Conservation (phyloP, 306 rosid species). For the Amphicarpaea edgeworthii region DNA sequence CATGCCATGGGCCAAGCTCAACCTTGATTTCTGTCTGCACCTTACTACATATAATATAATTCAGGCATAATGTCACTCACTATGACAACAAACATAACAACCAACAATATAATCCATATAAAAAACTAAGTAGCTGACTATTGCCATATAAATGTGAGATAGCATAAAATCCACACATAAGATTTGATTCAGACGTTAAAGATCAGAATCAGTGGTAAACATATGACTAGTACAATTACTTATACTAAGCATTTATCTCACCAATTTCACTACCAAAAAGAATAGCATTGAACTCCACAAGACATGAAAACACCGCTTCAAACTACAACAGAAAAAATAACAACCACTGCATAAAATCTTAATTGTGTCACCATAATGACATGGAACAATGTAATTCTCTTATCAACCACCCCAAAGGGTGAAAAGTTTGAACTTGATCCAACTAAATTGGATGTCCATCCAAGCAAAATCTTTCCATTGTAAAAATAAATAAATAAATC, state of each 20-base stretch:
- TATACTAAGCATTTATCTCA: neutral
- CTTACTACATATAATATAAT: conserved; percentile 67
- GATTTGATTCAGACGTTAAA: conserved; percentile 3
- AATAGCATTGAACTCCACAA: conserved; percentile 22
- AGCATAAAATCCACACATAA: conserved; percentile 13
- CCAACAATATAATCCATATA: neutral
- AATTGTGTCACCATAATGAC: neutral
- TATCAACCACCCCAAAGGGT: conserved; percentile 8
- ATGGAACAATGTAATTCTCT: conserved; percentile 5
- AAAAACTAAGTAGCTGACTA: conserved; percentile 13
- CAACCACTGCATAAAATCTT: conserved; percentile 10
- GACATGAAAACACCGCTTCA: neutral
- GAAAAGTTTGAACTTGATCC: neutral
- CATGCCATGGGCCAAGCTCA: conserved; percentile 46
- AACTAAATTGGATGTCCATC: conserved; percentile 28
- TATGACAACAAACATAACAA: conserved; percentile 25
- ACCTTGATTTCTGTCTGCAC: conserved; percentile 57
- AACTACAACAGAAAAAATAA: neutral
- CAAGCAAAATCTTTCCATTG: neutral
- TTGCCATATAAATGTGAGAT: neutral
- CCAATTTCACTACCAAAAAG: conserved; percentile 7
- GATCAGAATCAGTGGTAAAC: conserved; percentile 30
- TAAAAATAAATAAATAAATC: neutral
- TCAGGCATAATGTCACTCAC: conserved; percentile 48
- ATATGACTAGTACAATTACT: conserved; percentile 25